Percentiles rank a stretch among this genome's conserved stretches.
Conservation (phyloP, 1,284 basidiomycete genomes). For the Pyrrhoderma lamaoense region DNA sequence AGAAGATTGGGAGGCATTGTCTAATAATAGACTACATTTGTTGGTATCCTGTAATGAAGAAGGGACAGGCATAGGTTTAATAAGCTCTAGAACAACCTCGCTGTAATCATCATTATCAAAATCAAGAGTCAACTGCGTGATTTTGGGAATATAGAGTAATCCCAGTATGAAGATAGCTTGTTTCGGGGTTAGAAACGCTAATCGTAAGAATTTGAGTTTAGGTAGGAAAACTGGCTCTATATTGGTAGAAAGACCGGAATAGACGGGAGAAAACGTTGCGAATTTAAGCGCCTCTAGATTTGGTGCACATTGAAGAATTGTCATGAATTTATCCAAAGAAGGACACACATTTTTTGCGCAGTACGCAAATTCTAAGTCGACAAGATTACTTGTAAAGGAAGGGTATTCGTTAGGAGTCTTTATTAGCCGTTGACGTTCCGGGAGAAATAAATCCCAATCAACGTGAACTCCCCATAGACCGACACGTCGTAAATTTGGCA, state of each 20-base stretch:
- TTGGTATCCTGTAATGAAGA: neutral
- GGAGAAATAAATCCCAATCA: slow-evolving; percentile 41
- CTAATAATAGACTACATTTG: too few relatives aligned
- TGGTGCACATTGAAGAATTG: slow-evolving; percentile 43
- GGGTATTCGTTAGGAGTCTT: slow-evolving; percentile 14
- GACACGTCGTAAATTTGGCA: slow-evolving; percentile 42
- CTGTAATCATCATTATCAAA: slow-evolving; percentile 44
- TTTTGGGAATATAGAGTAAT: slow-evolving; percentile 36
- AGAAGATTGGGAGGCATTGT: slow-evolving; percentile 29
- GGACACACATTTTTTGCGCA: slow-evolving; percentile 52
- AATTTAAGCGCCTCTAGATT: slow-evolving; percentile 42
- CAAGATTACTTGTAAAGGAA: slow-evolving; percentile 35
- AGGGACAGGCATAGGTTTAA: neutral
- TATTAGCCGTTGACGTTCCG: neutral
- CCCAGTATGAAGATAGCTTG: slow-evolving; percentile 42
- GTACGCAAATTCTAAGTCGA: slow-evolving; percentile 48
- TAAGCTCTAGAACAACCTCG: slow-evolving; percentile 36
- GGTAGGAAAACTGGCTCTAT: slow-evolving; percentile 35
- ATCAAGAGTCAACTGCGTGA: slow-evolving; percentile 36
- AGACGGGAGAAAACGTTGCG: slow-evolving; percentile 43
- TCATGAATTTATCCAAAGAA: slow-evolving; percentile 39
- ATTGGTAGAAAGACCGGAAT: slow-evolving; percentile 22
- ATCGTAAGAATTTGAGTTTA: slow-evolving; percentile 38
- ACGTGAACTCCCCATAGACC: slow-evolving; percentile 58
- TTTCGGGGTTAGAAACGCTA: slow-evolving; percentile 38